Percentiles rank a stretch among this genome's conserved stretches.
These are phyloP conservation scores for Gastrodia elata DNA, from an alignment of 106 monocot species.

Conservation along the genomic window DNA sequence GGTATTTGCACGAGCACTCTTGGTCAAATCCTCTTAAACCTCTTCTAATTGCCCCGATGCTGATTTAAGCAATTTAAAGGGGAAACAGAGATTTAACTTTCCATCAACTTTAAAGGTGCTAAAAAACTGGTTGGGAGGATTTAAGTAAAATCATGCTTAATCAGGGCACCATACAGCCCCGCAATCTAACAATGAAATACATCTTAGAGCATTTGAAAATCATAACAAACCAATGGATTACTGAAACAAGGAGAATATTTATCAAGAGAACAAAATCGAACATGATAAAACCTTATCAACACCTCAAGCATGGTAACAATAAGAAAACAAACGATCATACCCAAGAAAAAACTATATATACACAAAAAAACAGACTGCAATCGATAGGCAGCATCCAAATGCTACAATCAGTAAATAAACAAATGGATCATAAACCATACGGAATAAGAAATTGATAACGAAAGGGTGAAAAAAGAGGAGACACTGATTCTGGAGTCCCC, in stretches of 20 bases:
- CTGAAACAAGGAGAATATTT: not conserved
- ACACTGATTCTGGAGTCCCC: not conserved
- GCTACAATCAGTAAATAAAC: not conserved
- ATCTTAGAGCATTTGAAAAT: not conserved
- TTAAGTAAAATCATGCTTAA: constrained; percentile 4
- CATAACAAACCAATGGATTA: not conserved
- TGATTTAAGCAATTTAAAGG: no score
- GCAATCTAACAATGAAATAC: not conserved
- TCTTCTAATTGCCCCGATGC: no score
- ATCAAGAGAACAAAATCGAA: not conserved
- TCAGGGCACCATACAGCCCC: no score
- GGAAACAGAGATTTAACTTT: no score
- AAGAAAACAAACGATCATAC: not conserved
- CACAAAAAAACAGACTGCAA: not conserved
- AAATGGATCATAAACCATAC: not conserved
- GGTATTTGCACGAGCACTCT: no score
- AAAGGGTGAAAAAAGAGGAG: not conserved
- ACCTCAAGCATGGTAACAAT: not conserved
- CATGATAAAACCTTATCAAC: not conserved
- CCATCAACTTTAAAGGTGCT: no score
- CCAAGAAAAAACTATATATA: not conserved
- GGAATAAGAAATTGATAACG: not conserved
- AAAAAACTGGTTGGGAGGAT: no score
- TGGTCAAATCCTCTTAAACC: no score
- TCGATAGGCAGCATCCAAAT: not conserved